phyloP scores from a whole-genome alignment of 495 filamentous ascomycete species.

The Lasiosphaeris hirsuta region DNA sequence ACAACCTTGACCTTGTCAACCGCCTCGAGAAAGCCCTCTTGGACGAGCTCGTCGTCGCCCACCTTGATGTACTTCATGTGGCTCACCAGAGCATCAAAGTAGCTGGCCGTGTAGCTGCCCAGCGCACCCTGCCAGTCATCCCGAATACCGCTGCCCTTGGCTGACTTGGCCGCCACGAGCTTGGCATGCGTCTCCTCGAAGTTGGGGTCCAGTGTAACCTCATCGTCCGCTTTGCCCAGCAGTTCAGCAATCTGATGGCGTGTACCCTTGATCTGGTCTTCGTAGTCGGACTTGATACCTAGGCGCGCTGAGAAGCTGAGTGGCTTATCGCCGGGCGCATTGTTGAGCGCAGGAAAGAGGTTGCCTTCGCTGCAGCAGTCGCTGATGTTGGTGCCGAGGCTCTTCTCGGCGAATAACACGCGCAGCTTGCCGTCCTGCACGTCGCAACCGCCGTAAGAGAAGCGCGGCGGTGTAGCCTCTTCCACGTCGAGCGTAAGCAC shows the following conservation, averaged over 20 bases:
- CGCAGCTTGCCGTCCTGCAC: constrained; percentile 45
- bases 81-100: constrained; percentile 38
- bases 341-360: constrained; percentile 42
- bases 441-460: constrained; percentile 44
- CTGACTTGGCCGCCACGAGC: constrained; percentile 33
- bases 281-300: constrained; percentile 45
- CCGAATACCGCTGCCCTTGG: constrained; percentile 21
- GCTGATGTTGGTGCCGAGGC: constrained; percentile 46
- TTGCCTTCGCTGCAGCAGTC: constrained; percentile 31
- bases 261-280: constrained; percentile 33
- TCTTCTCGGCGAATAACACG: constrained; percentile 41
- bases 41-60: constrained; percentile 45
- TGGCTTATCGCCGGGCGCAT: constrained; percentile 33
- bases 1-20: constrained; percentile 37
- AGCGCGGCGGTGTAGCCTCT: constrained; percentile 31
- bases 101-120: constrained; percentile 32
- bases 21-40: constrained; percentile 44
- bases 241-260: constrained; percentile 34
- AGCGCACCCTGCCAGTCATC: constrained; percentile 44
- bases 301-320: constrained; percentile 44
- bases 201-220: constrained; percentile 41
- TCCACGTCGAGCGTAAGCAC: constrained; percentile 46
- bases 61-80: constrained; percentile 43
- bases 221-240: constrained; percentile 35
- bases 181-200: constrained; percentile 49